Percentiles rank a stretch among this genome's conserved stretches.
Evolutionary conservation across 1,139 yeast species (phyloP).

Genomic region (Scheffersomyces quercinus): DNA sequence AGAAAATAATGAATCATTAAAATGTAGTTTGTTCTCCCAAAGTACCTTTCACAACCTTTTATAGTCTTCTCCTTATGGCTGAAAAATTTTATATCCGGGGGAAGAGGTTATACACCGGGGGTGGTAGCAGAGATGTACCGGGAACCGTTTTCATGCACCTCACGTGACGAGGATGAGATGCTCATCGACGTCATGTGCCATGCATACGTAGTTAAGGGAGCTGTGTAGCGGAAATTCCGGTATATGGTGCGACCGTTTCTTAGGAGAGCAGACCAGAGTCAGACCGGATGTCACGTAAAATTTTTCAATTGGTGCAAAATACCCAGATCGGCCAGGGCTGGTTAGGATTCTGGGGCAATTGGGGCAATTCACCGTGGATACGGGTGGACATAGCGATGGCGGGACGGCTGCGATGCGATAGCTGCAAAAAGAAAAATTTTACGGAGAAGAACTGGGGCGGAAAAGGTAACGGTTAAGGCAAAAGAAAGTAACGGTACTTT

Average conservation of each 20-base stretch:
- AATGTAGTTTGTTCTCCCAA: not conserved
- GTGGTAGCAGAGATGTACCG: no score
- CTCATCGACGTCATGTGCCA: conserved; percentile 1
- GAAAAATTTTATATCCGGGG: not conserved
- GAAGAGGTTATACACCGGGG: no score
- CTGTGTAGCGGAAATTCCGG: not conserved
- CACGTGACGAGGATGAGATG: conserved; percentile 7
- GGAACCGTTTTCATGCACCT: no score
- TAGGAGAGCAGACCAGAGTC: not conserved
- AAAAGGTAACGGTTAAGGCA: no score
- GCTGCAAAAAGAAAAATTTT: no score
- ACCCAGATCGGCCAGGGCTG: no score
- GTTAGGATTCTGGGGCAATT: not conserved
- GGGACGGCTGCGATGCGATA: no score
- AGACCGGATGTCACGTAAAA: conserved; percentile 1
- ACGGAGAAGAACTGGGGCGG: no score
- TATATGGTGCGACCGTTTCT: not conserved
- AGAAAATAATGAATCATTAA: conserved; percentile 9
- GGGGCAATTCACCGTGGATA: not conserved
- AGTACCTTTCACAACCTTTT: conserved; percentile 7
- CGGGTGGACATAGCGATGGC: not conserved
- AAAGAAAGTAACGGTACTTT: no score
- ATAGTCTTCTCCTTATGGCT: conserved; percentile 4
- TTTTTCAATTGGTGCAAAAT: not conserved
- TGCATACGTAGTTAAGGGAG: not conserved